phyloP scores from a whole-genome alignment of 2,329 filamentous ascomycete species.

The Botrytis elliptica region DNA sequence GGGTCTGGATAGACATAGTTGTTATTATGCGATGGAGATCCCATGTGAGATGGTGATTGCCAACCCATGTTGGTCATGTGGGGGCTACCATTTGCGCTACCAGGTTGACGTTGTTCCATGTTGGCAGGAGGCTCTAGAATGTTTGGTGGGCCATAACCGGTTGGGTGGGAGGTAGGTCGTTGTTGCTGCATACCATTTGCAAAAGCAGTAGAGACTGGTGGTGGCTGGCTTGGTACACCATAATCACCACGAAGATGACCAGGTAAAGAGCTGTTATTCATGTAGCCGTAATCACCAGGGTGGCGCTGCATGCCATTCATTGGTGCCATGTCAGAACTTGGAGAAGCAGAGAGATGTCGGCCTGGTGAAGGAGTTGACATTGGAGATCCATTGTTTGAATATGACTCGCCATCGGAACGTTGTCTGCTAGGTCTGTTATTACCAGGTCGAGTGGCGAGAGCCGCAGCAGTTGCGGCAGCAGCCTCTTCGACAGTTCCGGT shows the following conservation, averaged over 20 bases:
- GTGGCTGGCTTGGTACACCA: slow-evolving; percentile 53
- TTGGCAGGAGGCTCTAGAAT: slow-evolving; percentile 74
- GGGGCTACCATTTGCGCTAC: slow-evolving; percentile 78
- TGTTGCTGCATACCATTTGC: slow-evolving; percentile 47
- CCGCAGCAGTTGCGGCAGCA: slow-evolving; percentile 82
- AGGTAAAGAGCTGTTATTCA: slow-evolving; percentile 76
- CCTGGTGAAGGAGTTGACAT: slow-evolving; percentile 79
- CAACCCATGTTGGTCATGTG: slow-evolving; percentile 74
- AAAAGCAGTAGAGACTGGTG: slow-evolving; percentile 58
- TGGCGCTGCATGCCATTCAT: slow-evolving; percentile 59
- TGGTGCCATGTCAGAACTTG: slow-evolving; percentile 69
- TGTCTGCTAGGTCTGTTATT: slow-evolving; percentile 47
- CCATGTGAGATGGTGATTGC: slow-evolving; percentile 75
- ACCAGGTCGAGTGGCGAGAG: slow-evolving; percentile 57
- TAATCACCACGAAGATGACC: slow-evolving; percentile 74
- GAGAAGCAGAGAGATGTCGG: slow-evolving; percentile 78
- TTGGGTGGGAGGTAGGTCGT: slow-evolving; percentile 82
- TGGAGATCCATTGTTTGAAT: slow-evolving; percentile 70
- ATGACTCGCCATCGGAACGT: slow-evolving; percentile 68
- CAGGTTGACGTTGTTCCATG: slow-evolving; percentile 64
- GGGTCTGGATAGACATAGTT: slow-evolving; percentile 81
- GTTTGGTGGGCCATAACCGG: slow-evolving; percentile 70
- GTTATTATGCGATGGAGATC: slow-evolving; percentile 60
- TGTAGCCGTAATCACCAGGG: slow-evolving; percentile 66
- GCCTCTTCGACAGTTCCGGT: slow-evolving; percentile 94